Evolutionary conservation across 208 protist species (phyloP).

Genomic region (Crithidia acanthocephali): DNA sequence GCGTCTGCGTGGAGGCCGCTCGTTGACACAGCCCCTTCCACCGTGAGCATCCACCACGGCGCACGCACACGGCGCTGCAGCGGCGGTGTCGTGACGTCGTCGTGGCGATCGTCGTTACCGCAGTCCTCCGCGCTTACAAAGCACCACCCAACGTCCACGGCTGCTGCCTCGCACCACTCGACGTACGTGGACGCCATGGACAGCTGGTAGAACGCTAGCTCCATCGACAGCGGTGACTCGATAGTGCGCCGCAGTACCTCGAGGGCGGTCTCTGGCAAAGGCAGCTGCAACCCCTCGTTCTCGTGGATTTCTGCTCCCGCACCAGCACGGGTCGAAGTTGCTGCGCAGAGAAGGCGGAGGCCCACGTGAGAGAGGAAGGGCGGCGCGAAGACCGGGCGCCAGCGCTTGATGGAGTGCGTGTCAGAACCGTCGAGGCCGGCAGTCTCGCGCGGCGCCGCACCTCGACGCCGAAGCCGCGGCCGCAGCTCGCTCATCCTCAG

Average conservation of each 20-base stretch:
- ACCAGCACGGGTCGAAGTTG: neutral
- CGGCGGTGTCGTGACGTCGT: neutral
- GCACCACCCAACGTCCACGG: constrained; percentile 21
- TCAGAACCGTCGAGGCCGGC: neutral
- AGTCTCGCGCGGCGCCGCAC: too few species aligned
- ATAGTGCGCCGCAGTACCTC: constrained; percentile 3
- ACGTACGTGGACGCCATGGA: constrained; percentile 9
- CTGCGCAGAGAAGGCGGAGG: neutral
- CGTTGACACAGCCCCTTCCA: neutral
- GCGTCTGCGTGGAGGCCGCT: neutral
- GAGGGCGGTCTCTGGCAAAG: constrained; percentile 9
- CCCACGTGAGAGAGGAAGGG: neutral
- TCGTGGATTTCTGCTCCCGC: neutral
- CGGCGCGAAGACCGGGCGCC: constrained; percentile 3
- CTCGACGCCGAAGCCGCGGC: neutral
- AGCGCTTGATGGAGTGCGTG: neutral
- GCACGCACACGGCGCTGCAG: neutral
- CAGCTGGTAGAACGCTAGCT: constrained; percentile 26
- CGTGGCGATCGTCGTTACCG: neutral
- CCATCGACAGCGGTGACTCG: constrained; percentile 1
- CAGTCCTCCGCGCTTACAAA: constrained; percentile 9
- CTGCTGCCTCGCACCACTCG: constrained; percentile 30
- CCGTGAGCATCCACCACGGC: constrained; percentile 21
- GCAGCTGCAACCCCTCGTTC: neutral
- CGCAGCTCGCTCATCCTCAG: neutral